Evolutionary conservation across 2,329 filamentous ascomycete species (phyloP).

Genomic region (Sporothrix pseudoabietina): DNA sequence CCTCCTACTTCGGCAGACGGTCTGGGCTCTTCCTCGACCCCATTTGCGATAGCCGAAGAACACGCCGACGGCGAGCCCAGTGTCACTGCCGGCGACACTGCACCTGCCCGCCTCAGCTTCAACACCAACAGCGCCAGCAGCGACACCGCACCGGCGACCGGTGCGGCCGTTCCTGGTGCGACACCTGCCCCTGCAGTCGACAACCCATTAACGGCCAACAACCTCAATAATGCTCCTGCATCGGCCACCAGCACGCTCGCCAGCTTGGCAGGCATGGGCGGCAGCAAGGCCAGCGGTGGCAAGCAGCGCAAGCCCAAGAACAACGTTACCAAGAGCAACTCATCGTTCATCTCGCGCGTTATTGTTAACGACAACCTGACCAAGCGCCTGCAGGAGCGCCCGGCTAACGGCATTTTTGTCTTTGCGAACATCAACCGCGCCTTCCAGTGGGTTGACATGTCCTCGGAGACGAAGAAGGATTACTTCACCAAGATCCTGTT

Average conservation of each 20-base stretch:
- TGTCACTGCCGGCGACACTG: conserved; percentile 27
- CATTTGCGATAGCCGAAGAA: conserved; percentile 31
- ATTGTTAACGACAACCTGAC: conserved; percentile 82
- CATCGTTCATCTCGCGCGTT: conserved; percentile 95
- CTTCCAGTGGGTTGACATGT: conserved; percentile 93
- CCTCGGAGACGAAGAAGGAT: conserved; percentile 74
- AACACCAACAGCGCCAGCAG: conserved; percentile 33
- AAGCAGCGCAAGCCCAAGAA: conserved; percentile 96
- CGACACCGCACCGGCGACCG: conserved; percentile 51
- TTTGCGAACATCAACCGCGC: conserved; percentile 96
- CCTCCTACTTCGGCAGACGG: conserved; percentile 34
- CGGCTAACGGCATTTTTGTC: conserved; percentile 76
- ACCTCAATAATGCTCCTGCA: conserved; percentile 39
- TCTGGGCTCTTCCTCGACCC: conserved; percentile 30
- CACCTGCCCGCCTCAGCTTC: conserved; percentile 33
- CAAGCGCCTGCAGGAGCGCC: conserved; percentile 78
- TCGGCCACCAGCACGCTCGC: conserved; percentile 70
- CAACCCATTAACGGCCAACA: conserved; percentile 40
- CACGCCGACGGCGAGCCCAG: conserved; percentile 32
- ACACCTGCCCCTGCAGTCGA: background rate
- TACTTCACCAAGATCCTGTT: conserved; percentile 95
- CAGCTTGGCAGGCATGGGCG: conserved; percentile 67
- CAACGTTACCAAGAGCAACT: conserved; percentile 98
- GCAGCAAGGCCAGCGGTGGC: conserved; percentile 66
- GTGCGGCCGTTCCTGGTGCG: conserved; percentile 51